Evolutionary conservation across 1,284 basidiomycete species (phyloP).

Genomic region (Ceratobasidium sp.): DNA sequence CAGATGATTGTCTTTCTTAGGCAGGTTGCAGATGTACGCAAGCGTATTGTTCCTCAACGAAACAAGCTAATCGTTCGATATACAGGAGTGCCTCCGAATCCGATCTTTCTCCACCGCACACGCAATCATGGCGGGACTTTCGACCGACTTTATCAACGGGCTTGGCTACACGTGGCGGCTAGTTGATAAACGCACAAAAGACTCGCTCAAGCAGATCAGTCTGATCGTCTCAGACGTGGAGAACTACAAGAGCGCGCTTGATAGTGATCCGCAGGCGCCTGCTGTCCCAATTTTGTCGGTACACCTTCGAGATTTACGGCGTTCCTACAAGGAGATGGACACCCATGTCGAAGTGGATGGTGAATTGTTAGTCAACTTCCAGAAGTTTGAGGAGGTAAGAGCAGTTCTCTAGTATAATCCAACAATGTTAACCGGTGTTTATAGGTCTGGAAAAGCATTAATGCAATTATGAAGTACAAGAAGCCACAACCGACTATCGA

Average conservation of each 20-base stretch:
- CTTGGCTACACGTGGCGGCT: constrained; percentile 37
- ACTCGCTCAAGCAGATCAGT: constrained; percentile 35
- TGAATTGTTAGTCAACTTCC: constrained; percentile 27
- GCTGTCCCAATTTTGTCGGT: constrained; percentile 29
- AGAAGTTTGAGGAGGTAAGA: constrained; percentile 39
- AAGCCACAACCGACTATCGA: not conserved
- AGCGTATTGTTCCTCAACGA: not conserved
- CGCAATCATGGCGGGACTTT: constrained; percentile 40
- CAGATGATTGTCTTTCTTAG: constrained; percentile 30
- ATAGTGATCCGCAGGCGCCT: constrained; percentile 17
- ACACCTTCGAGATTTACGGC: constrained; percentile 37
- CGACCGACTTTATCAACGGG: constrained; percentile 28
- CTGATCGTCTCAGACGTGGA: constrained; percentile 21
- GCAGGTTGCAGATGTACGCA: constrained; percentile 28
- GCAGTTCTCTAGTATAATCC: not conserved
- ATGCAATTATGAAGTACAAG: constrained; percentile 30
- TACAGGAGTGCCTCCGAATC: constrained; percentile 24
- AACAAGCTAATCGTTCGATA: not conserved
- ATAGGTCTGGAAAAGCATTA: constrained; percentile 42
- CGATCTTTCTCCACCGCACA: constrained; percentile 39
- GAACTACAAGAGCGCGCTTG: constrained; percentile 17
- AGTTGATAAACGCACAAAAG: constrained; percentile 37
- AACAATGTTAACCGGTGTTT: not conserved
- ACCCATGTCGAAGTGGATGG: constrained; percentile 9
- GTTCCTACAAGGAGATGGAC: constrained; percentile 28